phyloP scores from a whole-genome alignment of 345 rosid genomes.

The Gossypium stocksii region DNA sequence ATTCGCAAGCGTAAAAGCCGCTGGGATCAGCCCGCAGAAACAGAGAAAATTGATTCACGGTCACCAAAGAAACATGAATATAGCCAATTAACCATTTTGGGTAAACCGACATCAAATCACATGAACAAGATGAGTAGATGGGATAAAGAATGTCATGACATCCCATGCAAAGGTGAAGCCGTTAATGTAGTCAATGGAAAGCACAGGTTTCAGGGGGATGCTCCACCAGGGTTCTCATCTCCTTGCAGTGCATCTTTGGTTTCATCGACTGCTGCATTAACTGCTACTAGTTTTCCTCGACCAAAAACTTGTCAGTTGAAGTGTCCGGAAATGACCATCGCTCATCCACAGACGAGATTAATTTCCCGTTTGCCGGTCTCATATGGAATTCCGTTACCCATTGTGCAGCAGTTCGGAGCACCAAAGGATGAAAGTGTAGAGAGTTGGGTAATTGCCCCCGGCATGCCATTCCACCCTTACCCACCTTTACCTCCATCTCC shows the following conservation, averaged over 20 bases:
- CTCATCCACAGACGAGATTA: conserved; percentile 8
- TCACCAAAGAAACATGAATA: conserved; percentile 22
- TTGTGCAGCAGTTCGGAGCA: conserved; percentile 6
- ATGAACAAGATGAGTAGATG: conserved; percentile 21
- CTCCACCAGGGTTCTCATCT: conserved; percentile 88
- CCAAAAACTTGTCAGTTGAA: conserved; percentile 19
- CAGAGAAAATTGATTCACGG: conserved; percentile 27
- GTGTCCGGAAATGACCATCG: conserved; percentile 13
- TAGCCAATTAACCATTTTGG: conserved; percentile 12
- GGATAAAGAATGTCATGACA: conserved; percentile 17
- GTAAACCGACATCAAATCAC: conserved; percentile 15
- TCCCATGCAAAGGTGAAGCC: conserved; percentile 23
- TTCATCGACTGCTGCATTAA: conserved; percentile 35
- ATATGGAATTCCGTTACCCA: conserved; percentile 42
- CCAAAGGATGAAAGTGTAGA: conserved; percentile 9
- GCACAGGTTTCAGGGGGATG: conserved; percentile 46
- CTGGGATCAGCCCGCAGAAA: conserved; percentile 85
- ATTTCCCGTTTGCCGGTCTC: conserved; percentile 21
- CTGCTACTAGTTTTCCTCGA: conserved; percentile 23
- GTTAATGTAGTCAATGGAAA: conserved; percentile 23
- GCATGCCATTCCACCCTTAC: conserved; percentile 45
- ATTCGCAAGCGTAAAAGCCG: conserved; percentile 91
- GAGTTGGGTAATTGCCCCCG: conserved; percentile 40
- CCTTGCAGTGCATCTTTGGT: conserved; percentile 24
- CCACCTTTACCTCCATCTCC: conserved; percentile 6